phyloP scores from a whole-genome alignment of 257 asterid genomes.

The Leonotis leonurus region DNA sequence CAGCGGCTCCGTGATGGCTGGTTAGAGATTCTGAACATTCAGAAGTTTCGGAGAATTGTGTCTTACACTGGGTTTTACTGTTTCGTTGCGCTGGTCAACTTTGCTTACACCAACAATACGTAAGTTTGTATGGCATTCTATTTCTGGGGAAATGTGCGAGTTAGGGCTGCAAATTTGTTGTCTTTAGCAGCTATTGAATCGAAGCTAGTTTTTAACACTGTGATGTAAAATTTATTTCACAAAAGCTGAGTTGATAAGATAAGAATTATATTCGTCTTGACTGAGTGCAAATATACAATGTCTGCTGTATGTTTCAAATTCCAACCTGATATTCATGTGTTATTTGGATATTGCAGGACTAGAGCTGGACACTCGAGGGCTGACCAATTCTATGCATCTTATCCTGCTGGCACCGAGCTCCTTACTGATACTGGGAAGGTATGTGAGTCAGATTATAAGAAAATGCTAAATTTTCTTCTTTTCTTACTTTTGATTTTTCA shows the following conservation, averaged over 20 bases:
- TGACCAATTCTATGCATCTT: constrained; percentile 92
- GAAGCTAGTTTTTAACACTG: neutral
- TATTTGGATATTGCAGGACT: constrained; percentile 46
- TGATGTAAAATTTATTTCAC: neutral
- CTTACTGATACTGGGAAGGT: constrained; percentile 82
- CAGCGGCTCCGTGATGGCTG: constrained; percentile 43
- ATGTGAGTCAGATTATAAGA: neutral
- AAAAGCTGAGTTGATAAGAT: neutral
- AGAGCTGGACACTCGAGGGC: constrained; percentile 91
- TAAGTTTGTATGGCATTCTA: constrained; percentile 24
- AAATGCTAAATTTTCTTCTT: neutral
- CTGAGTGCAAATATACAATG: neutral
- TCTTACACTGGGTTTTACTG: constrained; percentile 74
- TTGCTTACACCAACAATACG: constrained; percentile 83
- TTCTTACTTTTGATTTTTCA: neutral
- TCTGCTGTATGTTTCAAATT: neutral
- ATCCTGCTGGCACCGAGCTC: constrained; percentile 94
- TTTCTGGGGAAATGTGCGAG: neutral
- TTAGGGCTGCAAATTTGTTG: neutral
- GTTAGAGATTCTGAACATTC: constrained; percentile 70
- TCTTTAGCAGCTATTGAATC: neutral
- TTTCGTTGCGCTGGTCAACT: constrained; percentile 53
- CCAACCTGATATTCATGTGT: neutral
- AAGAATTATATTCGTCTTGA: neutral
- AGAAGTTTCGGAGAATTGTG: constrained; percentile 75